Evolutionary conservation across 805 yeast species (phyloP).

Genomic region (Starmerella floris): DNA sequence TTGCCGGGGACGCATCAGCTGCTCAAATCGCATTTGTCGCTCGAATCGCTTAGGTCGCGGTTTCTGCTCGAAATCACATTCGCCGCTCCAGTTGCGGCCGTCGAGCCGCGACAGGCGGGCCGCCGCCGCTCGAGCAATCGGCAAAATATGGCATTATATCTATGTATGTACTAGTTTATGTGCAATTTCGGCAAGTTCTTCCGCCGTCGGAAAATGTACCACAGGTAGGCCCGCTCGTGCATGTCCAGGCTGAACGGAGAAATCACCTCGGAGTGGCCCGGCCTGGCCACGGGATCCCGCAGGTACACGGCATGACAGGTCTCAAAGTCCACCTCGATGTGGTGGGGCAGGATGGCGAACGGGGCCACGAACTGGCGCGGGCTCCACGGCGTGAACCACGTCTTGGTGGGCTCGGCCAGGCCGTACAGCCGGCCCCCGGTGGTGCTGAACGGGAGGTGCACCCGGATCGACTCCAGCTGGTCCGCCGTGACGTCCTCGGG

Average conservation of each 20-base stretch:
- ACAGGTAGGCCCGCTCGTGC: constrained; percentile 92
- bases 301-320: constrained; percentile 95
- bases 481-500: constrained; percentile 30
- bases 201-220: constrained; percentile 38
- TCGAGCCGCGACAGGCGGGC: too few relatives aligned
- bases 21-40: too few relatives aligned
- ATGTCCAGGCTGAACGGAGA: constrained; percentile 70
- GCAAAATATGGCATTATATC: too few relatives aligned
- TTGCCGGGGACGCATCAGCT: too few relatives aligned
- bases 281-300: constrained; percentile 94
- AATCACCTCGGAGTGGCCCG: constrained; percentile 91
- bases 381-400: constrained; percentile 93
- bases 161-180: constrained; percentile 1
- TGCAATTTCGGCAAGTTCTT: constrained; percentile 22
- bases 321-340: constrained; percentile 74
- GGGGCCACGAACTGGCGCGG: constrained; percentile 90
- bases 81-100: too few relatives aligned
- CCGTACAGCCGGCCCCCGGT: constrained; percentile 54
- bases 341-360: constrained; percentile 82
- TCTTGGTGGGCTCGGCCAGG: constrained; percentile 57
- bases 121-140: too few relatives aligned
- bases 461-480: constrained; percentile 30
- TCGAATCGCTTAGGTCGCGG: too few relatives aligned
- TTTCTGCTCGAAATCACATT: too few relatives aligned
- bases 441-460: constrained; percentile 33